Base-by-base conservation (phyloP, 2,329 filamentous ascomycete genomes). In the Fusarium sp. region DNA sequence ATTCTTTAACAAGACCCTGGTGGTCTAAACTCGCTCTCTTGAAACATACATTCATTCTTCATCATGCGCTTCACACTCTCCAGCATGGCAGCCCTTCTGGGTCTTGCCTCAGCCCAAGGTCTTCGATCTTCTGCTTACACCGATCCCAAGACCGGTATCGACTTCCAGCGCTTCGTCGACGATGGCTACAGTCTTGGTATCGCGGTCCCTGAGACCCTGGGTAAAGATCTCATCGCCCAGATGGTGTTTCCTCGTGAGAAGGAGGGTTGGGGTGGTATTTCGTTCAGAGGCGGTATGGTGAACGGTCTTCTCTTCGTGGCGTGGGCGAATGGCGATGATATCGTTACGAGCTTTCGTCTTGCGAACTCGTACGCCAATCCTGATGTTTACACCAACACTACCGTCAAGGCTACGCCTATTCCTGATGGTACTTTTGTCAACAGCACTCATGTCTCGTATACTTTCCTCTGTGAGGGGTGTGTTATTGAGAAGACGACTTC, bases 181-280 rank as follows among this genome's bases (percentile, higher is more conserved):
- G 73, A 80, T 31, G 83, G 82, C 29, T 88, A 81, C 75, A 81
- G 76, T 31, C 85, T 88, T 60, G 86, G 86, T 74, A 81, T 89
- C 42, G 86, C 85, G 3, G 76, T 88, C 4, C 87, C 87, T 3
- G 81, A 86, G 66, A 84, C 79, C 15, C 78, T 84, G 18, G 82
- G 78, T 2, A 83, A 82, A 15, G 88, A 90, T 76, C 84, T 89
- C 71, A 87, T 90, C 65, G 86, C 84, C 12, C 86, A 89, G 74
- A 81, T 90, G 47, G 83, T 87, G 4, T 78, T 78, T 2, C 83
- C 83, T 3, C 71, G 80, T n/a, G 78, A 73, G 10, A 81, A 84
- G 2, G 68, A 63, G 14, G 81, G 81, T 6, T 89, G 85, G 82
- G 84, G 82, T 53, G 86, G 84, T 64, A 80, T 87, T 29, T 84